These are phyloP conservation scores for Citrus hindsii DNA, from an alignment of 345 rosid species.

Conservation along the genomic window DNA sequence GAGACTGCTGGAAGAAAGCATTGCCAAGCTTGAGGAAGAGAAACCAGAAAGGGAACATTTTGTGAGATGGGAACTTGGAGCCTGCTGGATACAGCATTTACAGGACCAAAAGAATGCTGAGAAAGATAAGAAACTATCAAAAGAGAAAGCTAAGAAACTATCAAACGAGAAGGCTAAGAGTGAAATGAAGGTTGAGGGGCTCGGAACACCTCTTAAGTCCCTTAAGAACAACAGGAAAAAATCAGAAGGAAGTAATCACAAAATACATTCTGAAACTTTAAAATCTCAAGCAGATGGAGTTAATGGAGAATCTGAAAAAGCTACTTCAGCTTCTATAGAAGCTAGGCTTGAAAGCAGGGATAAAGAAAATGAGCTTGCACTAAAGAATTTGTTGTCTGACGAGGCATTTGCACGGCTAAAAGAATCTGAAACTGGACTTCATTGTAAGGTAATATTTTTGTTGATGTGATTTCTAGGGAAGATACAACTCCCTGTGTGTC, in stretches of 20 bases:
- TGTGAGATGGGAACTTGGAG: slow-evolving; percentile 99
- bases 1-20: slow-evolving; percentile 77
- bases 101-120: slow-evolving; percentile 88
- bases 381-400: slow-evolving; percentile 62
- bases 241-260: slow-evolving; percentile 43
- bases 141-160: slow-evolving; percentile 74
- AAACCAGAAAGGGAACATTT: slow-evolving; percentile 44
- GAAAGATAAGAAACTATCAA: slow-evolving; percentile 67
- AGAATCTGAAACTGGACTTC: slow-evolving; percentile 94
- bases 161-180: slow-evolving; percentile 61
- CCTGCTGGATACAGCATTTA: slow-evolving; percentile 98
- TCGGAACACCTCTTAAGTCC: slow-evolving; percentile 88
- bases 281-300: slow-evolving; percentile 34
- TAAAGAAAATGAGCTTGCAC: slow-evolving; percentile 52
- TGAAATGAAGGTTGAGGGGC: slow-evolving; percentile 96
- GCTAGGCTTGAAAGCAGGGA: slow-evolving; percentile 47
- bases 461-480: slow-evolving; percentile 10
- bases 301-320: slow-evolving; percentile 38
- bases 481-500: slow-evolving; percentile 12
- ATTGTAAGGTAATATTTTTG: slow-evolving; percentile 57
- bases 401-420: slow-evolving; percentile 73
- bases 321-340: slow-evolving; percentile 37
- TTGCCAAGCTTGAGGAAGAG: slow-evolving; percentile 74
- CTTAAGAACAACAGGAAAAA: slow-evolving; percentile 75
- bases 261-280: slow-evolving; percentile 35